Evolutionary conservation across 371 early-diverging fungal species (phyloP).

Genomic region (Smittium mucronatum): DNA sequence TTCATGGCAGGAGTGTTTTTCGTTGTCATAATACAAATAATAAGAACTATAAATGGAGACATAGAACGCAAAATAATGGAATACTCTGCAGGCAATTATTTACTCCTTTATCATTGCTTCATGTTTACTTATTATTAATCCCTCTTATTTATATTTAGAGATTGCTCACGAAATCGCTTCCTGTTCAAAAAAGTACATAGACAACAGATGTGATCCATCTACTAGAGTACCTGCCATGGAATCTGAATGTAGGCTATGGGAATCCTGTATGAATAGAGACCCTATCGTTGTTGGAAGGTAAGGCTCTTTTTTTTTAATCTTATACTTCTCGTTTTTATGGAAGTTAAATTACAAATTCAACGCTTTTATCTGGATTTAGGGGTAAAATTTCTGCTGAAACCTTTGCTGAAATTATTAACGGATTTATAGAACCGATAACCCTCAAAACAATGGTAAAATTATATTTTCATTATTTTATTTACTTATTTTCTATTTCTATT

Average conservation of each 20-base stretch:
- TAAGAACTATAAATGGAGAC: slow-evolving; percentile 50
- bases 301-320: slow-evolving; percentile 25
- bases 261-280: slow-evolving; percentile 59
- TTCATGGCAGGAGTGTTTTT: slow-evolving; percentile 39
- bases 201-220: slow-evolving; percentile 58
- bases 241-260: slow-evolving; percentile 59
- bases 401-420: slow-evolving; percentile 62
- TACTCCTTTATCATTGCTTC: background rate
- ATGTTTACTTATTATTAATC: background rate
- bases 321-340: background rate
- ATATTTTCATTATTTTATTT: slow-evolving; percentile 20
- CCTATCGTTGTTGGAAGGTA: slow-evolving; percentile 43
- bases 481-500: slow-evolving; percentile 13
- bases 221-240: slow-evolving; percentile 70
- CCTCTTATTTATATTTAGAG: slow-evolving; percentile 17
- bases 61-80: slow-evolving; percentile 51
- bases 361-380: slow-evolving; percentile 15
- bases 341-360: background rate
- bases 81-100: slow-evolving; percentile 36
- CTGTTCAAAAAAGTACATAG: slow-evolving; percentile 52
- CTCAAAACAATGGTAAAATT: slow-evolving; percentile 54
- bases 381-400: slow-evolving; percentile 63
- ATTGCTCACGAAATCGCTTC: slow-evolving; percentile 47
- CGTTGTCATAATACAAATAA: slow-evolving; percentile 41
- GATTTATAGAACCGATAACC: slow-evolving; percentile 67